Percentiles rank a stretch among this genome's conserved stretches.
phyloP scores from a whole-genome alignment of 2,329 filamentous ascomycete genomes.

The Tolypocladium tundrense region DNA sequence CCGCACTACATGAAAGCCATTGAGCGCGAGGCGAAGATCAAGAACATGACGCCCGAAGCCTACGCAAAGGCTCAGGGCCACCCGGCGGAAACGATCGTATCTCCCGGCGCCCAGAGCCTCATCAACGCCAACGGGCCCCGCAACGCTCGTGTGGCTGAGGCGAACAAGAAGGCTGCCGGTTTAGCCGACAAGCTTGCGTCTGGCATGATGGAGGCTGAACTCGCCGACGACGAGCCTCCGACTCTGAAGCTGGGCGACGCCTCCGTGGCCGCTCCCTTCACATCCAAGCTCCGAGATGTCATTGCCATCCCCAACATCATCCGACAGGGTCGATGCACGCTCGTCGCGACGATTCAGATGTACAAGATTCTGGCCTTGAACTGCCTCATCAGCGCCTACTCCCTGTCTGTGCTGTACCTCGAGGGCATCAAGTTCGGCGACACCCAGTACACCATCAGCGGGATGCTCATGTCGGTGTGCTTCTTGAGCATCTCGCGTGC shows the following conservation, averaged over 20 bases:
- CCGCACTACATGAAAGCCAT: constrained; percentile 92
- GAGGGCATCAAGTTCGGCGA: constrained; percentile 99
- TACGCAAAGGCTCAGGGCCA: constrained; percentile 43
- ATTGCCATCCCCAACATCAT: constrained; percentile 97
- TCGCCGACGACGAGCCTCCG: constrained; percentile 83
- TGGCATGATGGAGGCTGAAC: constrained; percentile 80
- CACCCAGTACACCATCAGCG: constrained; percentile 95
- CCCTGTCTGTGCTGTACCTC: constrained; percentile 87
- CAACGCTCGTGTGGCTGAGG: constrained; percentile 43
- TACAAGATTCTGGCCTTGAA: constrained; percentile 99
- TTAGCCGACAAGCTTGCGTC: constrained; percentile 80
- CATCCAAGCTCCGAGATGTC: constrained; percentile 93
- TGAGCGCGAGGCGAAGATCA: constrained; percentile 72
- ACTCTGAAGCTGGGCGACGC: constrained; percentile 96
- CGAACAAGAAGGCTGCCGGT: constrained; percentile 60
- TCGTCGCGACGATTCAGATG: constrained; percentile 99
- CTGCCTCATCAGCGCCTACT: constrained; percentile 96
- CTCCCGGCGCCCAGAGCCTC: constrained; percentile 52
- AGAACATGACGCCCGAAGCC: constrained; percentile 55
- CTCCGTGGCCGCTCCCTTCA: constrained; percentile 94
- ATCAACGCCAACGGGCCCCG: constrained; percentile 11
- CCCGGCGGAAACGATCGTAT: constrained; percentile 53
- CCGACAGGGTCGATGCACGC: constrained; percentile 90
- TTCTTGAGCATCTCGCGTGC: constrained; percentile 98
- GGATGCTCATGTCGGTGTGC: constrained; percentile 99